Evolutionary conservation across 2,329 filamentous ascomycete species (phyloP).

Genomic region (Tricladium varicosporioides): DNA sequence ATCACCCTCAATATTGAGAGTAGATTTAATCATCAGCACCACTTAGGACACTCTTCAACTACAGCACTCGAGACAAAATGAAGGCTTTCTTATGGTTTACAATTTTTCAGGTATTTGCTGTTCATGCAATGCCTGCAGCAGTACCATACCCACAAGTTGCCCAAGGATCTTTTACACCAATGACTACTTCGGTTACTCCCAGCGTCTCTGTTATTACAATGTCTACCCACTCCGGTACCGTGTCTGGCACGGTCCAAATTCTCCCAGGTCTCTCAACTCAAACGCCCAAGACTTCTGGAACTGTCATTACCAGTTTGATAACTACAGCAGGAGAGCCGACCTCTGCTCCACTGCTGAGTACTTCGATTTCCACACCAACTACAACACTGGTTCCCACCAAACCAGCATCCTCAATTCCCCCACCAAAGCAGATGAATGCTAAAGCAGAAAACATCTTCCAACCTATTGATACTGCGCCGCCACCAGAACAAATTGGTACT

Average conservation of each 20-base stretch:
- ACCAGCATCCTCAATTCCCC: slow-evolving; percentile 1
- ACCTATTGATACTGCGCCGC: slow-evolving; percentile 52
- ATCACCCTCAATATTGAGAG: background rate
- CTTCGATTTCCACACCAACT: slow-evolving; percentile 20
- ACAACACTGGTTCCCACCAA: slow-evolving; percentile 7
- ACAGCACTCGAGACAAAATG: slow-evolving; percentile 2
- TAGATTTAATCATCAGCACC: background rate
- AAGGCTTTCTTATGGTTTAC: slow-evolving; percentile 9
- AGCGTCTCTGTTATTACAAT: slow-evolving; percentile 35
- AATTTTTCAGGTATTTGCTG: slow-evolving; percentile 9
- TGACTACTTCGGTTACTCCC: slow-evolving; percentile 13
- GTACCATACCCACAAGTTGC: slow-evolving; percentile 4
- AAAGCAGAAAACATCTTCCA: slow-evolving; percentile 50
- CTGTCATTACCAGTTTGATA: slow-evolving; percentile 33
- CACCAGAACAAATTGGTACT: slow-evolving; percentile 46
- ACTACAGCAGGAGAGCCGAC: slow-evolving; percentile 26
- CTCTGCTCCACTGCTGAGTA: slow-evolving; percentile 22
- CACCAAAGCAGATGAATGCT: background rate
- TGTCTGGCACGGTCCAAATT: slow-evolving; percentile 37
- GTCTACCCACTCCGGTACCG: slow-evolving; percentile 29
- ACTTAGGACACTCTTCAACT: background rate
- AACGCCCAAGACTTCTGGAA: slow-evolving; percentile 36
- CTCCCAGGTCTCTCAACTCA: slow-evolving; percentile 30
- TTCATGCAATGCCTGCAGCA: background rate
- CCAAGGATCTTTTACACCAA: background rate